Percentiles rank a stretch among this genome's conserved stretches.
These are phyloP conservation scores for Paecilomyces formosus DNA, from an alignment of 2,329 filamentous ascomycete genomes.

Conservation along the genomic window DNA sequence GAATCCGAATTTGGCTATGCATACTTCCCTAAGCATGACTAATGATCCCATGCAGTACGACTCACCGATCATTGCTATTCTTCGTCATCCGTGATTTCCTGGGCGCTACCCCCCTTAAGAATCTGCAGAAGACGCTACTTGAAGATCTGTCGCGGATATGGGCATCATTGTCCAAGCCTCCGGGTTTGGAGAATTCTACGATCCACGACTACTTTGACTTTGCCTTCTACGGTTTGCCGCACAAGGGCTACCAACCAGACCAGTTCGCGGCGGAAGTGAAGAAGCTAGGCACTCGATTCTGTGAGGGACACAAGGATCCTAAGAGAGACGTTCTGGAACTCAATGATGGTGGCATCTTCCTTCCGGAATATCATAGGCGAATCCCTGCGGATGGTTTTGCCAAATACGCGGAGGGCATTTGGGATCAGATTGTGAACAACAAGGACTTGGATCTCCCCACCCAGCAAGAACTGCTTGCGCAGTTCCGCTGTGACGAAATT, in stretches of 20 bases:
- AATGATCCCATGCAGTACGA: slow-evolving; percentile 51
- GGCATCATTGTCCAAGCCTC: slow-evolving; percentile 84
- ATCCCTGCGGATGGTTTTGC: slow-evolving; percentile 98
- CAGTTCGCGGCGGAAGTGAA: slow-evolving; percentile 77
- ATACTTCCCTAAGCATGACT: slow-evolving; percentile 4
- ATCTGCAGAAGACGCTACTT: slow-evolving; percentile 81
- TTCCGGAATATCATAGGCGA: slow-evolving; percentile 89
- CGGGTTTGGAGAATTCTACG: slow-evolving; percentile 75
- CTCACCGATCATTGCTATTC: slow-evolving; percentile 85
- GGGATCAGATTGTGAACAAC: slow-evolving; percentile 98
- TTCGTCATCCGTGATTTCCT: slow-evolving; percentile 98
- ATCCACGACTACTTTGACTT: slow-evolving; percentile 99
- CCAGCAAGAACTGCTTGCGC: slow-evolving; percentile 90
- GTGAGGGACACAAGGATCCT: slow-evolving; percentile 66
- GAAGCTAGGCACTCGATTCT: slow-evolving; percentile 73
- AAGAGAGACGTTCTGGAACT: slow-evolving; percentile 60
- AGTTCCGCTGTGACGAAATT: slow-evolving; percentile 97
- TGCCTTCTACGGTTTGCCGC: slow-evolving; percentile 87
- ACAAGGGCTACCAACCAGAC: slow-evolving; percentile 93
- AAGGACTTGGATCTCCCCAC: slow-evolving; percentile 96
- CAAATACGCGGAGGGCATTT: slow-evolving; percentile 84
- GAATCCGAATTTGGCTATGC: background rate
- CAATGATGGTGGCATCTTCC: slow-evolving; percentile 72
- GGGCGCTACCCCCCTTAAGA: slow-evolving; percentile 80
- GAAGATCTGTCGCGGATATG: slow-evolving; percentile 90